Evolutionary conservation across 2,329 filamentous ascomycete genomes (phyloP).

Genomic region (Xylaria sp.): DNA sequence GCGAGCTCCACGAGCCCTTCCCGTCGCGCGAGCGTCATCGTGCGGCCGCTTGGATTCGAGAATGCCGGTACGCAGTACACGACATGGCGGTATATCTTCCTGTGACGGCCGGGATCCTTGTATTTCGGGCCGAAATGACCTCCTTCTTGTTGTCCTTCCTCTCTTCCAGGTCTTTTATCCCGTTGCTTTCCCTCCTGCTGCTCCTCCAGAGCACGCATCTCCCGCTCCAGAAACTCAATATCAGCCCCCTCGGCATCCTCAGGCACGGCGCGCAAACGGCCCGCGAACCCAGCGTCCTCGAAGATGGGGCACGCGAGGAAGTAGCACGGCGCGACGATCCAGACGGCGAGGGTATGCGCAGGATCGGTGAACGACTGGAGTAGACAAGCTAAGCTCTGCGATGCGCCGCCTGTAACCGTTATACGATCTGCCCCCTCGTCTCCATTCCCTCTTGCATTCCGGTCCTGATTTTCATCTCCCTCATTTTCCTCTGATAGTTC

Average conservation of each 20-base stretch:
- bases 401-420: constrained; percentile 85
- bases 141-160: background rate
- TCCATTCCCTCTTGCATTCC: background rate
- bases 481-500: background rate
- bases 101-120: constrained; percentile 67
- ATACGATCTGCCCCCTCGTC: constrained; percentile 63
- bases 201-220: constrained; percentile 33
- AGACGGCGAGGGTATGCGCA: constrained; percentile 76
- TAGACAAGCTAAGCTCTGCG: constrained; percentile 81
- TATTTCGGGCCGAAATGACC: constrained; percentile 43
- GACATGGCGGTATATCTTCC: constrained; percentile 86
- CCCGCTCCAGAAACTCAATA: constrained; percentile 53
- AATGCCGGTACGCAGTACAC: constrained; percentile 92
- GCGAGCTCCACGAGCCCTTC: constrained; percentile 79
- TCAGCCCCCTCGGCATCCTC: constrained; percentile 85
- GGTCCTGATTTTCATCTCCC: constrained; percentile 46
- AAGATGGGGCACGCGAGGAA: constrained; percentile 88
- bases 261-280: constrained; percentile 73
- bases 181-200: constrained; percentile 20
- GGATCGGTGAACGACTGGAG: constrained; percentile 86
- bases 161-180: background rate
- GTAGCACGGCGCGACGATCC: constrained; percentile 85
- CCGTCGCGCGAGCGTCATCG: constrained; percentile 77
- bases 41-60: constrained; percentile 86
- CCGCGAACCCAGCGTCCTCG: constrained; percentile 79